Evolutionary conservation across 192 early-diverging fungal genomes (phyloP), one percentile per base, ranked within the genome.

Genomic region (Backusella westeae): DNA sequence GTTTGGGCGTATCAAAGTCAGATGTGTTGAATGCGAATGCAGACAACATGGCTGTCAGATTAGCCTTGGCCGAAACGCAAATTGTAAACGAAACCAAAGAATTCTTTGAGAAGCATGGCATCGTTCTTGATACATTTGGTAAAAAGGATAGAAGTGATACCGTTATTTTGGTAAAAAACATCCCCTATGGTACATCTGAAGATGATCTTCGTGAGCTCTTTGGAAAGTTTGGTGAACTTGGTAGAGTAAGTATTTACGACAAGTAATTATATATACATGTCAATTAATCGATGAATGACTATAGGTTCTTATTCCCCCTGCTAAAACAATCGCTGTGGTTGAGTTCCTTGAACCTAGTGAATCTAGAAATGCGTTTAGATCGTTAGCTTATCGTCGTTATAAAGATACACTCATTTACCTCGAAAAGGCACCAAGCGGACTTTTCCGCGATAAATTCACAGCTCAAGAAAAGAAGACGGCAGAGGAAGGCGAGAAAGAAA

Each of bases 11-110:
- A 26, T 85, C 88, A 72, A 99, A 99, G 81, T 88, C 90, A n/a
- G 96, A 98, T 23, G 92, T 99, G 42, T 82, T 99, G 67, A 92
- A 94, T 77, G 89, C 94, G 8, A 92, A 96, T 36, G 84, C 87
- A 15, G 95, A 98, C 63, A 93, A 94, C 78, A 91, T 96, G 84
- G 96, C 97, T 14, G 97, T 98, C 4, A 88, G 96, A 29, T 86
- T 99, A 72, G 97, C 98, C 1, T 87, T 99, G 41, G 98, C 98
- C n/a, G 98, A 99, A 86, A 98, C 98, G 0, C 93, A 98, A 76
- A 91, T 99, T 68, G 90, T 98, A 75, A 89, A 89, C 77, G 97
- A 99, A 78, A 98, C 98, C 17, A 99, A 99, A 80, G 82, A 90
- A 65, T 98, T 91, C 76, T 89, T 99, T 69, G 92, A 94, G 78